Evolutionary conservation across 2,329 filamentous ascomycete genomes (phyloP), one percentile per base, ranked within the genome.

Genomic region (Ceratocystis harringtonii): DNA sequence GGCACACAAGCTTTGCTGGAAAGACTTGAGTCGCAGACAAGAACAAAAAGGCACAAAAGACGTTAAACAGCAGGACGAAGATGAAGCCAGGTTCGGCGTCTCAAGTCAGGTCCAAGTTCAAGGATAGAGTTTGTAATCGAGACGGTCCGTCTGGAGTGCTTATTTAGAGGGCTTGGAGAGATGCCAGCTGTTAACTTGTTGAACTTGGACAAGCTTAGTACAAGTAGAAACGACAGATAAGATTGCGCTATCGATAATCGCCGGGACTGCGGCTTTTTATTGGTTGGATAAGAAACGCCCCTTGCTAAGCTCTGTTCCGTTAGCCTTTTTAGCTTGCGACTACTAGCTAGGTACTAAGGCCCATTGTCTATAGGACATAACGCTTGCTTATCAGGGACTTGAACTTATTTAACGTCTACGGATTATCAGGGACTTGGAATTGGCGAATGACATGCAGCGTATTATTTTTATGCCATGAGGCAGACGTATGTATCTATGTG

Each of bases 121-220:
- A 19, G 28, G n/a, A 7, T 6, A 19, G 55, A 58, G 32, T 58
- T 2, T 58, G 30, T 7, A 58, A n/a, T 36, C 15, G 32, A 52
- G n/a, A 52, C 48, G 48, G 48, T 52, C 22, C 55, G 28, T 36
- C 55, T 32, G 5, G 12, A n/a, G 17, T 15, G 55, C 15, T 58
- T 58, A 30, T 58, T 36, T 58, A 32, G 65, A 12, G 36, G 36
- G 10, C 10, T 41, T 41, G 1, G 36, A 41, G 36, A 66, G 52
- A 66, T 64, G 65, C 61, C 65, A 64, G 65, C 62, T 66, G 65
- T 64, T 64, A 64, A 64, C 65, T 61, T 43, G 28, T 17, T 41
- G 32, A 32, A 57, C 32, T 22, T 36, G 28, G 28, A 50, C 52
- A 22, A 48, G 60, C 61, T 30, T 52, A 61, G 30, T 61, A 15